A percentile compares a stretch with the other conserved stretches of the same genome.
Conservation (phyloP, 495 filamentous ascomycete genomes). For the Penicillium paradoxum region DNA sequence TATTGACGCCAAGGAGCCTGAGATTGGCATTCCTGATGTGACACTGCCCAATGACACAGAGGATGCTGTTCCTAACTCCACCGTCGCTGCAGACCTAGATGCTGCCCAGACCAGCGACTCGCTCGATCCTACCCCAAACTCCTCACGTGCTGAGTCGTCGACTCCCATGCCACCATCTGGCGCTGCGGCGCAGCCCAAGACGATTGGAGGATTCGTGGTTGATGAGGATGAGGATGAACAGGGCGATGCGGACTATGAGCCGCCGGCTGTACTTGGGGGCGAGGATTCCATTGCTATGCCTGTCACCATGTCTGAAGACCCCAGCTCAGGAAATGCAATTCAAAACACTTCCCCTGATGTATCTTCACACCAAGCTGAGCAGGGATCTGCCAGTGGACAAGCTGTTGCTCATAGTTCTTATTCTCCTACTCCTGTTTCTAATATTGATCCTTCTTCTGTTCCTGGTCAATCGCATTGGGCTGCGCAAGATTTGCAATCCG, state of each 20-base stretch:
- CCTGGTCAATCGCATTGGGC: constrained; percentile 40
- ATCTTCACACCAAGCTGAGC: constrained; percentile 50
- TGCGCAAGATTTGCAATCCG: constrained; percentile 34
- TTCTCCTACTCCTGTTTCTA: constrained; percentile 46
- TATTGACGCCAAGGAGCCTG: constrained; percentile 23
- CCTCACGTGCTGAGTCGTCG: constrained; percentile 37
- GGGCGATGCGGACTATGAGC: constrained; percentile 54
- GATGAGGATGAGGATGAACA: constrained; percentile 49
- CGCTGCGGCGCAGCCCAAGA: constrained; percentile 47
- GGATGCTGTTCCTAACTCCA: constrained; percentile 15
- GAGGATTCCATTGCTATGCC: constrained; percentile 45
- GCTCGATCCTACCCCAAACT: constrained; percentile 30
- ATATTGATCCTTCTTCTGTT: constrained; percentile 42
- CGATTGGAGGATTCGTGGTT: constrained; percentile 73
- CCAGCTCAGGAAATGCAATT: constrained; percentile 53
- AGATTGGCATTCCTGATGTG: constrained; percentile 19
- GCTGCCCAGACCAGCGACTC: constrained; percentile 25
- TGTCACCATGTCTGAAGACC: constrained; percentile 43
- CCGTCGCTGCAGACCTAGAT: constrained; percentile 24
- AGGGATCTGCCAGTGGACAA: constrained; percentile 50
- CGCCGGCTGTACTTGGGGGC: constrained; percentile 46
- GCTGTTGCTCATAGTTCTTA: constrained; percentile 50
- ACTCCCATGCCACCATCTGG: constrained; percentile 32
- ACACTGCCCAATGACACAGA: constrained; percentile 15
- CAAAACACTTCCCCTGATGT: constrained; percentile 57